Evolutionary conservation across 768 basidiomycete genomes (phyloP).

Genomic region (Tulasnella sp.): DNA sequence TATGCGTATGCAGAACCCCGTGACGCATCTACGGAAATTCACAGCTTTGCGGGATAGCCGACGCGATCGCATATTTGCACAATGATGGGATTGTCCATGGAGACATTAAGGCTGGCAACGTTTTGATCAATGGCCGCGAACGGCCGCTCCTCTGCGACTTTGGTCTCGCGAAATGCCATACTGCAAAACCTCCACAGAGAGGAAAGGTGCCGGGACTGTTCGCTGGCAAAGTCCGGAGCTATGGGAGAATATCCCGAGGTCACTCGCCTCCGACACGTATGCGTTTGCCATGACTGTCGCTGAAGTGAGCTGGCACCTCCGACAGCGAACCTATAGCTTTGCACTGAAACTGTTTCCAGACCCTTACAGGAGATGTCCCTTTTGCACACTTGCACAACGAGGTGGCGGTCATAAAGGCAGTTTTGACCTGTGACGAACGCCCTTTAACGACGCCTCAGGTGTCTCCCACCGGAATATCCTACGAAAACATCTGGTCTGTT

Average conservation of each 20-base stretch:
- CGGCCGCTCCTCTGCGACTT: no score
- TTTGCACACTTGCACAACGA: no score
- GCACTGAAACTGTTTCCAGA: no score
- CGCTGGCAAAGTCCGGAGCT: slow-evolving; percentile 10
- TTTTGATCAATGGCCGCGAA: no score
- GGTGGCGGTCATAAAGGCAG: no score
- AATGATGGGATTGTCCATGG: background rate
- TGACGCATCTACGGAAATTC: background rate
- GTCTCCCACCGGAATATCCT: background rate
- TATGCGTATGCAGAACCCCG: background rate
- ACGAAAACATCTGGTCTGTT: background rate
- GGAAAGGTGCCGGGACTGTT: background rate
- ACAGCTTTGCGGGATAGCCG: background rate
- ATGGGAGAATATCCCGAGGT: background rate
- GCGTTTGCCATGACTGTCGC: slow-evolving; percentile 11
- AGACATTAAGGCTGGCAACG: background rate
- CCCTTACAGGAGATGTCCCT: no score
- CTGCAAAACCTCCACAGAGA: background rate
- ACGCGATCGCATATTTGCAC: background rate
- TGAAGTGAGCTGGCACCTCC: background rate
- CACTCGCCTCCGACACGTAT: background rate
- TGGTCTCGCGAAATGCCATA: background rate
- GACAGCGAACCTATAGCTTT: no score
- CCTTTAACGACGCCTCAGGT: background rate
- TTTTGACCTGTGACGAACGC: background rate